Base-by-base conservation (phyloP, 805 yeast species). In the Zygosaccharomyces bisporus region DNA sequence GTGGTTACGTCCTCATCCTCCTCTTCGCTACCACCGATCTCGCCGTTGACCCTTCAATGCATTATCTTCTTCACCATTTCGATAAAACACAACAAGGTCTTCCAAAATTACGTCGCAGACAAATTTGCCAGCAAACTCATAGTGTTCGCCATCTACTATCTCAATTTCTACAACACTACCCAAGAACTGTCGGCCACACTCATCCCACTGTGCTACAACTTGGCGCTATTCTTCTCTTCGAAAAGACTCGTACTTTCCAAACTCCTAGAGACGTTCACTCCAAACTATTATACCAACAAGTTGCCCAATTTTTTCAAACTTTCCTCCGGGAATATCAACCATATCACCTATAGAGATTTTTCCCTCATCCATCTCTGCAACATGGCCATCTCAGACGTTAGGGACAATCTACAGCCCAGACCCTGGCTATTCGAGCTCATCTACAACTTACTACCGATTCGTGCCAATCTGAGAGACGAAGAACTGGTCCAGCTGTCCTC, bases 31-130 rank as follows among this genome's bases (percentile, higher is more conserved):
- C 66, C 77, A 35, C 49, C 64, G 50, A 40, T 71, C 45, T 63
- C 75, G 4, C 55, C 72, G 14, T 71, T 89, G 82, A 61, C 79
- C 2, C 66, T 72, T 3, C 90, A 83, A 56, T 58, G 76, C n/a
- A 63, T 79, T 4, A 72, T 83, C 58, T 58, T 90, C 6, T 52
- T 85, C 12, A 86, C 95, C 86, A 95, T 86, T 55, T 65, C 88
- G 34, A 65, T 78, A 25, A 91, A 86, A 57, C 81, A 88, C 53
- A 91, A 91, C 64, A 71, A 70, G 46, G 64, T 63, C 39, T 81
- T 83, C 55, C 72, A 73, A 46, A 56, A 58, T 13, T 66, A 71
- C 40, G 64, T 79, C 23, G 63, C 73, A 2, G 70, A 72, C 10
- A 69, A 72, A 35, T 71, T 72, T 49, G 75, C 80, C 2, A 69